phyloP scores from a whole-genome alignment of 305 asterid genomes.

The Salvia sclarea region DNA sequence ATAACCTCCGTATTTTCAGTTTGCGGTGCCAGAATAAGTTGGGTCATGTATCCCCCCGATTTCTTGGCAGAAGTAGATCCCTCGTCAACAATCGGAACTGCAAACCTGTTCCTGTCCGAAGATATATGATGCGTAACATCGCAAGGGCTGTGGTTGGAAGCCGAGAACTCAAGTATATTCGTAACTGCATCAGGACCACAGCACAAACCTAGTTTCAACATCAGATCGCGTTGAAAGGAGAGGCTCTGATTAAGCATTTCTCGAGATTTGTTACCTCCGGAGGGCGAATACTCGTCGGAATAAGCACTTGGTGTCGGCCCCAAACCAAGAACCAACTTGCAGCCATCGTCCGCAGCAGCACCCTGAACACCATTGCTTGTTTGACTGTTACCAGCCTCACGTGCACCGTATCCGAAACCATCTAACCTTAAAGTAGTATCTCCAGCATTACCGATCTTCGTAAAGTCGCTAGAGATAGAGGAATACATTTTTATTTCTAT shows the following conservation, averaged over 20 bases:
- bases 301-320: slow-evolving; percentile 81
- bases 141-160: slow-evolving; percentile 41
- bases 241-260: slow-evolving; percentile 39
- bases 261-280: slow-evolving; percentile 40
- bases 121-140: slow-evolving; percentile 37
- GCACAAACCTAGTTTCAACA: slow-evolving; percentile 71
- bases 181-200: slow-evolving; percentile 55
- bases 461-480: slow-evolving; percentile 45
- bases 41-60: slow-evolving; percentile 82
- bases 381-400: slow-evolving; percentile 35
- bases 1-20: slow-evolving; percentile 34
- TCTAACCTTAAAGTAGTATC: slow-evolving; percentile 77
- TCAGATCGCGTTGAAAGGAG: slow-evolving; percentile 53
- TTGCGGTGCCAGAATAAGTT: slow-evolving; percentile 67
- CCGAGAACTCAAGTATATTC: slow-evolving; percentile 48
- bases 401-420: slow-evolving; percentile 66
- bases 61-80: slow-evolving; percentile 94
- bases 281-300: slow-evolving; percentile 44
- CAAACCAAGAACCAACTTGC: slow-evolving; percentile 88
- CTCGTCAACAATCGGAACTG: slow-evolving; percentile 63
- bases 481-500: slow-evolving; percentile 36
- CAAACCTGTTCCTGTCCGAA: slow-evolving; percentile 32
- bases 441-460: slow-evolving; percentile 42
- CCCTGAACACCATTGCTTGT: slow-evolving; percentile 31
- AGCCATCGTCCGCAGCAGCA: slow-evolving; percentile 68